A percentile compares a stretch with the other conserved stretches of the same genome.
Conservation (phyloP, 139 green algal species). For the Astrephomene gubernaculifera region DNA sequence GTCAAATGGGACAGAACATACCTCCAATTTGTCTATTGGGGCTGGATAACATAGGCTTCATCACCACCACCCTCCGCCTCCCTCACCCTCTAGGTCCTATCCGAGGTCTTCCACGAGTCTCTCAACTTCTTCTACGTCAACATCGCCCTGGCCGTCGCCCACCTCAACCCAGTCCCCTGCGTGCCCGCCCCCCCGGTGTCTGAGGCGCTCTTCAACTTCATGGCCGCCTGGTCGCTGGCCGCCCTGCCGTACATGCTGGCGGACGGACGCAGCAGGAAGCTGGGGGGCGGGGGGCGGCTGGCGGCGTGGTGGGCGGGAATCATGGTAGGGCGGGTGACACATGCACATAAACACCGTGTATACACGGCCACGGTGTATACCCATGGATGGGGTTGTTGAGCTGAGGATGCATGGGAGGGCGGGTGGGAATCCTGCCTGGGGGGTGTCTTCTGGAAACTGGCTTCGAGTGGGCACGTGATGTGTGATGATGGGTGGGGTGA, state of each 20-base stretch:
- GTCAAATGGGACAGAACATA: no score
- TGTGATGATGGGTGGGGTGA: no score
- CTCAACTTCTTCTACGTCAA: conserved; percentile 94
- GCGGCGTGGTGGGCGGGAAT: conserved; percentile 69
- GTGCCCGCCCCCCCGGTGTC: conserved; percentile 39
- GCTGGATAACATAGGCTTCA: no score
- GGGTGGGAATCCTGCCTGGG: no score
- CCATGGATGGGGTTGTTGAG: no score
- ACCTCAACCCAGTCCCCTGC: conserved; percentile 63
- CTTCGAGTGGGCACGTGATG: no score
- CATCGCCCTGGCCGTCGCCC: conserved; percentile 52
- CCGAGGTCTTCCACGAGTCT: conserved; percentile 74
- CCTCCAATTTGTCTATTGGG: no score
- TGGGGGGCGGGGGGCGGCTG: conserved; percentile 29
- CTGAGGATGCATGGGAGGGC: no score
- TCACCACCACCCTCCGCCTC: not conserved
- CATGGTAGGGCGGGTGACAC: conserved; percentile 53
- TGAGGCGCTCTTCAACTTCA: conserved; percentile 87
- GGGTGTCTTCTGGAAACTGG: no score
- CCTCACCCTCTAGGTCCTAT: conserved; percentile 42
- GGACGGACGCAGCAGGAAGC: conserved; percentile 63
- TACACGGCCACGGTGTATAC: no score
- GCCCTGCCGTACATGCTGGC: conserved; percentile 74
- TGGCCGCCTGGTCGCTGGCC: conserved; percentile 72
- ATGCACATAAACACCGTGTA: no score